Conservation (phyloP, 2,329 filamentous ascomycete species). For the Ceratocystis cacaofunesta region DNA sequence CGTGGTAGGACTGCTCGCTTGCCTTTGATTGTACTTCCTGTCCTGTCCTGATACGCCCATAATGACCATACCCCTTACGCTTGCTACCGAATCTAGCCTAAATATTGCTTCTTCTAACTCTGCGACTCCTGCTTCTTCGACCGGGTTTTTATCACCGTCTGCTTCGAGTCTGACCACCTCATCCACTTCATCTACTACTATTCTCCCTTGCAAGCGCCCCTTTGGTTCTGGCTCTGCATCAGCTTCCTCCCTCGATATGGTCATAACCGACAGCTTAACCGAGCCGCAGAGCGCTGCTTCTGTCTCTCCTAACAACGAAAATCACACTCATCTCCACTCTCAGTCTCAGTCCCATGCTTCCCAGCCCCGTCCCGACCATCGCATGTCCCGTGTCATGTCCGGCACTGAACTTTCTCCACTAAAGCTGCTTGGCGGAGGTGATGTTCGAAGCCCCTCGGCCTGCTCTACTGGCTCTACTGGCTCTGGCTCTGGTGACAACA, state of each 20-base stretch:
- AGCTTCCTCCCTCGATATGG: slow-evolving; percentile 1
- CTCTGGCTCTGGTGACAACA: slow-evolving; percentile 15
- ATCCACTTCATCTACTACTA: slow-evolving; percentile 8
- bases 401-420: slow-evolving; percentile 43
- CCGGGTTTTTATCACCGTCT: slow-evolving; percentile 8
- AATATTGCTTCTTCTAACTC: slow-evolving; percentile 10
- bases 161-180: not conserved
- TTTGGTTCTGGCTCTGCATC: slow-evolving; percentile 8
- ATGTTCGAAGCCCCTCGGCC: slow-evolving; percentile 18
- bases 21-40: not conserved
- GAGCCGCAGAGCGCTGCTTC: slow-evolving; percentile 6
- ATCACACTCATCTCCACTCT: slow-evolving; percentile 9
- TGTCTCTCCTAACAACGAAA: slow-evolving; percentile 1
- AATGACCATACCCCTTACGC: slow-evolving; percentile 15
- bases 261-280: slow-evolving; percentile 14
- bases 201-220: slow-evolving; percentile 14
- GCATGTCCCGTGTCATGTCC: slow-evolving; percentile 40
- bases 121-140: not conserved
- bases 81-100: slow-evolving; percentile 11
- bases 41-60: slow-evolving; percentile 5
- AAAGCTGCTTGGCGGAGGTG: slow-evolving; percentile 34
- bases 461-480: slow-evolving; percentile 20
- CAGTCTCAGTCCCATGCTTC: slow-evolving; percentile 8
- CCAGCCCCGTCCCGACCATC: slow-evolving; percentile 5
- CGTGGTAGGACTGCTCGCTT: not conserved